phyloP scores from a whole-genome alignment of 345 rosid species.

The Cardamine chenopodiifolia region DNA sequence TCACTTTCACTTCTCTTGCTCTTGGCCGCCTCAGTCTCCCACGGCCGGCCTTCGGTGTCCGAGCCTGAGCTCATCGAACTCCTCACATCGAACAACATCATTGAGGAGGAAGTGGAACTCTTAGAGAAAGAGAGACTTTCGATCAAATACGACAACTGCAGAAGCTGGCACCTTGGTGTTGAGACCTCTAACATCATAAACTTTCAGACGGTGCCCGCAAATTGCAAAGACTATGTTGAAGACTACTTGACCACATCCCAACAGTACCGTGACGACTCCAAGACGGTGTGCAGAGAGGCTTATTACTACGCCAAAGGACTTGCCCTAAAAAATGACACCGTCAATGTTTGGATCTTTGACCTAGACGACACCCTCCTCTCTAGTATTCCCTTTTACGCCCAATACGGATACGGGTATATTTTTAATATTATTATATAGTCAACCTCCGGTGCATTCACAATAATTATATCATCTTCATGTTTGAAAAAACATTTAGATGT shows the following conservation, averaged over 20 bases:
- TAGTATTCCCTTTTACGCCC: slow-evolving; percentile 55
- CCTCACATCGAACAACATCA: neutral
- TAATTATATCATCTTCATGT: neutral
- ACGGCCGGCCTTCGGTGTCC: neutral
- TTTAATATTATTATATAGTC: no score
- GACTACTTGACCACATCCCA: slow-evolving; percentile 35
- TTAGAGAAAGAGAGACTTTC: slow-evolving; percentile 10
- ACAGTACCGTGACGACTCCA: slow-evolving; percentile 53
- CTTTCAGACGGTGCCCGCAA: slow-evolving; percentile 52
- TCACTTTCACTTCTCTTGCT: slow-evolving; percentile 35
- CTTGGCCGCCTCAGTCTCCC: slow-evolving; percentile 38
- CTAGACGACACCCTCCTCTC: slow-evolving; percentile 68
- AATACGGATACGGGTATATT: slow-evolving; percentile 50
- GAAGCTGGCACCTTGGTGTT: slow-evolving; percentile 70
- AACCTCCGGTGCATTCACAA: no score
- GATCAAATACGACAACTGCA: slow-evolving; percentile 43
- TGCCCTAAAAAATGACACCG: slow-evolving; percentile 47
- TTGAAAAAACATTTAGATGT: neutral
- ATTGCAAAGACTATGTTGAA: slow-evolving; percentile 56
- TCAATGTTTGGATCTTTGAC: slow-evolving; percentile 63
- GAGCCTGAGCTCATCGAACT: slow-evolving; percentile 28
- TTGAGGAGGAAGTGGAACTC: neutral
- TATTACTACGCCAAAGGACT: slow-evolving; percentile 46
- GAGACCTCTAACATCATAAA: slow-evolving; percentile 58
- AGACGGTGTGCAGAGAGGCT: slow-evolving; percentile 46